These are phyloP conservation scores for Elsinoe arachidis DNA, from an alignment of 2,329 filamentous ascomycete species.

Conservation along the genomic window DNA sequence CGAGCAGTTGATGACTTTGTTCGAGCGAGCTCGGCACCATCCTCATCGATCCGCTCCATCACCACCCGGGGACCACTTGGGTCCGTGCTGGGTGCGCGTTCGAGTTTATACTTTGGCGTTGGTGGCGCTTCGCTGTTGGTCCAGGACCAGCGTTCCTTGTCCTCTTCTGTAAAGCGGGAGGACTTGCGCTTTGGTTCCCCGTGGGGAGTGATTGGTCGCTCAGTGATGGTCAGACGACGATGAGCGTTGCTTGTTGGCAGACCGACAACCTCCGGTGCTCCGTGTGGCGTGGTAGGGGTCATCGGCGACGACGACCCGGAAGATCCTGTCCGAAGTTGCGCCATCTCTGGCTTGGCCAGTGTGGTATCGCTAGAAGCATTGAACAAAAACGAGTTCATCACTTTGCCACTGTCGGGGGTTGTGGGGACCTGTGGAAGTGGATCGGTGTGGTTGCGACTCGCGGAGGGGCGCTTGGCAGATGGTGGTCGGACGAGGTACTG, in stretches of 20 bases:
- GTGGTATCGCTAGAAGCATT: background rate
- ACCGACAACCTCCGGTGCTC: background rate
- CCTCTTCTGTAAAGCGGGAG: background rate
- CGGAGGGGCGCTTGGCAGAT: background rate
- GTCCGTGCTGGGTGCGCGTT: slow-evolving; percentile 3
- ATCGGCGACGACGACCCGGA: background rate
- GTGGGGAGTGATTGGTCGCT: background rate
- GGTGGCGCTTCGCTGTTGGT: slow-evolving; percentile 24
- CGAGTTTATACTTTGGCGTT: slow-evolving; percentile 20
- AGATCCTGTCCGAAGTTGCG: background rate
- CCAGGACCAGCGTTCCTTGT: slow-evolving; percentile 22
- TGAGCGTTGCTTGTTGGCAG: background rate
- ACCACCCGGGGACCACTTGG: background rate
- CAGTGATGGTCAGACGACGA: slow-evolving; percentile 3
- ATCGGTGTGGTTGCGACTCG: slow-evolving; percentile 6
- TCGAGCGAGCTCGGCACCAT: background rate
- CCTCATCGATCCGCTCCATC: slow-evolving; percentile 9
- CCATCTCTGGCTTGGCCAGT: slow-evolving; percentile 9
- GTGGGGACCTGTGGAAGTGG: slow-evolving; percentile 7
- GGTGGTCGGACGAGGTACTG: background rate
- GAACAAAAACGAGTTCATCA: background rate
- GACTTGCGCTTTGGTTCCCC: background rate
- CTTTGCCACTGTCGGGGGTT: background rate
- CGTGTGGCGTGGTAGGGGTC: background rate
- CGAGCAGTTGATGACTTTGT: background rate